phyloP scores from a whole-genome alignment of 2,329 filamentous ascomycete species.

The Coniochaeta sp. region DNA sequence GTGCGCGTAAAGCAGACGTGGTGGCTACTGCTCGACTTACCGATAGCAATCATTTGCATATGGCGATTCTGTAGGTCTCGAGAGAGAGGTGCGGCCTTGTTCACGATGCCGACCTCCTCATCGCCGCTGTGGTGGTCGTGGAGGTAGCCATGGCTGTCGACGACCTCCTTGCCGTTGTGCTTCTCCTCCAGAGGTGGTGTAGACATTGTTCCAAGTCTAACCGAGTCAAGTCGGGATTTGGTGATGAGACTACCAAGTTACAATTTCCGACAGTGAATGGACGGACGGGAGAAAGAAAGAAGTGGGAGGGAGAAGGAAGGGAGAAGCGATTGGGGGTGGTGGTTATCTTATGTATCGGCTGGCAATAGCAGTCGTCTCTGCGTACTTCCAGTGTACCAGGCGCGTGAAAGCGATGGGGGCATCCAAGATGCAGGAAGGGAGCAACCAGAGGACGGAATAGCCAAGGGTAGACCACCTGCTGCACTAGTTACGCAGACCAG shows the following conservation, averaged over 20 bases:
- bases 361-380: not conserved
- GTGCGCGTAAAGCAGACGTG: not conserved
- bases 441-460: not conserved
- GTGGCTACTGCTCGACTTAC: constrained; percentile 16
- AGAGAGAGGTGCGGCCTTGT: constrained; percentile 23
- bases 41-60: constrained; percentile 40
- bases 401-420: not conserved
- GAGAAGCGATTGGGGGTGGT: not conserved
- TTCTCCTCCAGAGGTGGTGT: constrained; percentile 10
- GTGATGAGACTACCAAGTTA: not conserved
- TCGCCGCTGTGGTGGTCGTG: constrained; percentile 15
- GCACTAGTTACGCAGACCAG: not conserved
- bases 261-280: not conserved
- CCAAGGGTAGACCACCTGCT: not conserved
- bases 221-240: not conserved
- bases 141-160: not conserved
- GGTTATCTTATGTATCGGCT: not conserved
- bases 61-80: constrained; percentile 29
- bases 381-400: not conserved
- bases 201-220: not conserved
- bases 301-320: not conserved
- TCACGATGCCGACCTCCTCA: constrained; percentile 27
- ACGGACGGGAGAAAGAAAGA: not conserved
- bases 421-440: not conserved
- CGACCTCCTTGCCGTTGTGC: constrained; percentile 5